phyloP scores from a whole-genome alignment of 805 yeast genomes.

The Saccharomycopsis babjevae region DNA sequence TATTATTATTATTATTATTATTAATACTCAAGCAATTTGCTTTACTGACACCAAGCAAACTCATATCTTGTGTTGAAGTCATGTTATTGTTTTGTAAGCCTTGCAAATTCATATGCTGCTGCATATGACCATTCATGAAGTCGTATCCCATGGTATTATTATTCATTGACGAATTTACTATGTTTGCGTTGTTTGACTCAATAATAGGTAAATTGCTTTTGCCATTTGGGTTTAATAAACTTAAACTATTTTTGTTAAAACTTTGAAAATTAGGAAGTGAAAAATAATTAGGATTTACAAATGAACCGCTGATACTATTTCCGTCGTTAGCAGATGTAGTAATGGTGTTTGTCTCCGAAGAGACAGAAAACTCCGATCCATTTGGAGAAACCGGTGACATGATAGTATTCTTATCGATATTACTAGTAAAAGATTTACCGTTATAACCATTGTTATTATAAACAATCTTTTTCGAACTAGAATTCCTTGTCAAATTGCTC shows the following conservation, averaged over 20 bases:
- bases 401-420: neutral
- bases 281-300: neutral
- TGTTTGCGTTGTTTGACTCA: neutral
- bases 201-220: neutral
- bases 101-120: neutral
- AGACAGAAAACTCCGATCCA: constrained; percentile 4
- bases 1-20: neutral
- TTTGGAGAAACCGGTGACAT: constrained; percentile 12
- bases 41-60: neutral
- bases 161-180: neutral
- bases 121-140: neutral
- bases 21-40: neutral
- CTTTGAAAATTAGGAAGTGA: constrained; percentile 1
- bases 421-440: neutral
- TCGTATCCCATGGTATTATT: neutral
- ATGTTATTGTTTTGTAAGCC: neutral
- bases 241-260: neutral
- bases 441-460: neutral
- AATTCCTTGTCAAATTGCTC: neutral
- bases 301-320: neutral
- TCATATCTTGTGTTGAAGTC: neutral
- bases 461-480: neutral
- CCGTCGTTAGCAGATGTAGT: neutral
- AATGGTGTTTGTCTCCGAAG: neutral
- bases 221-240: neutral